Evolutionary conservation across 768 basidiomycete species (phyloP), one percentile per base, ranked within the genome.

Genomic region (Lentinula detonsa): DNA sequence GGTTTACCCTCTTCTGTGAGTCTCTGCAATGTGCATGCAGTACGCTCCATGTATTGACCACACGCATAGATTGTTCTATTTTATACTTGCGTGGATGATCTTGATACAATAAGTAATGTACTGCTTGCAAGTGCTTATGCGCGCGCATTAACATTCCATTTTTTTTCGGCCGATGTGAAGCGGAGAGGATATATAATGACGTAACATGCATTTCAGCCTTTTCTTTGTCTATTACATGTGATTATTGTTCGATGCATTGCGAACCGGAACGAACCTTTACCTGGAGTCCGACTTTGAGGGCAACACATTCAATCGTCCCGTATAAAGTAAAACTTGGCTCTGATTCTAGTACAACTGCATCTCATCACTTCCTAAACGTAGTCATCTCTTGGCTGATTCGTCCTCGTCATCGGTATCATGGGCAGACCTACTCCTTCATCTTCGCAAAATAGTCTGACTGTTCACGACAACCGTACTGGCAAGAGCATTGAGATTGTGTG

Each of bases 1-100:
- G 21, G 95, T 98, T 68, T 98, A 97, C 75, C 96, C 96, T n/a
- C 79, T 97, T 43, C 76, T 95, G 92, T 93, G 64, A 75, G 91
- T 78, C 23, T 46, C 13, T 49, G 42, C n/a, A 42, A 57, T 59
- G 68, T 39, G 18, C 18, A 34, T 49, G 34, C 42, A 18, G 10
- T 59, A 11, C 45, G 18, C 40, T 49, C 49, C n/a, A 42, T 33
- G 21, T 48, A 5, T 57, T 42, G 57, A 63, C 62, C 6, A 28
- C 39, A 16, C 18, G 23, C 13, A 45, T 65, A 93, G 92, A 48
- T 77, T 97, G 35, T 96, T 97, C 73, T 97, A 95, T 71, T 95
- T 95, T 74, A 86, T 96, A 65, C 76, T 97, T 43, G 92, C 93
- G 3, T 96, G 94, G 94, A 96, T 96, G 94, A 95, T 96, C 65